Evolutionary conservation across 2,329 filamentous ascomycete species (phyloP), one percentile per base, ranked within the genome.

Genomic region (Botrytis sinoallii): DNA sequence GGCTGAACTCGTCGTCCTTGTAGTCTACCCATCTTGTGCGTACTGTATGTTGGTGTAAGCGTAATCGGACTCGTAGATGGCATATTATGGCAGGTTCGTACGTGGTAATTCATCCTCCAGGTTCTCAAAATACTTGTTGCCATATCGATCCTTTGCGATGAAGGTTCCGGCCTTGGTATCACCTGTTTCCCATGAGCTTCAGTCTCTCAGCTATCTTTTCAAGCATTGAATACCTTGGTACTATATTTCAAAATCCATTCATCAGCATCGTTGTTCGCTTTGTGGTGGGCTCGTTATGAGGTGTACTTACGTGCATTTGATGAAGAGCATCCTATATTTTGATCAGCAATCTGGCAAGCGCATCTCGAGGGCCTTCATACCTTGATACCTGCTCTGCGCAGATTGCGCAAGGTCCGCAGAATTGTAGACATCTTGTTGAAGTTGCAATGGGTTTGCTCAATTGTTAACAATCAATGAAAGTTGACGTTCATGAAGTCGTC

Each of bases 51-150:
- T 71, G 71, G 46, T 57, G 64, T 78, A 40, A 77, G 71, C 70
- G 66, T 73, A 14, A 25, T 67, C 10, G 4, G 55, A 25, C 69
- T 57, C 61, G n/a, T 57, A n/a, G 35, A n/a, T 25, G 35, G 12
- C 55, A 69, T 29, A 44, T 57, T 42, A n/a, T 38, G 7, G 46
- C 52, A 42, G 14, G n/a, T 78, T 20, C 92, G 82, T 87, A 97
- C 93, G 87, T 74, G 96, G 96, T 75, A 99, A 88, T 84, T 99
- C 96, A 82, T 98, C 94, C 75, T 86, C 85, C 81, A 90, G 84
- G 87, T 99, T 98, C 88, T 99, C 96, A 83, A 90, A 99, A 88
- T 88, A 99, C 86, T 97, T 98, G 90, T 99, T 99, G 84, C 96
- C 97, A 82, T 91, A 97, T 83, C 91, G 90, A 86, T 99, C 96